A percentile compares a stretch with the other conserved stretches of the same genome.
phyloP scores from a whole-genome alignment of 805 yeast genomes.

The Zygoascus ofunaensis region DNA sequence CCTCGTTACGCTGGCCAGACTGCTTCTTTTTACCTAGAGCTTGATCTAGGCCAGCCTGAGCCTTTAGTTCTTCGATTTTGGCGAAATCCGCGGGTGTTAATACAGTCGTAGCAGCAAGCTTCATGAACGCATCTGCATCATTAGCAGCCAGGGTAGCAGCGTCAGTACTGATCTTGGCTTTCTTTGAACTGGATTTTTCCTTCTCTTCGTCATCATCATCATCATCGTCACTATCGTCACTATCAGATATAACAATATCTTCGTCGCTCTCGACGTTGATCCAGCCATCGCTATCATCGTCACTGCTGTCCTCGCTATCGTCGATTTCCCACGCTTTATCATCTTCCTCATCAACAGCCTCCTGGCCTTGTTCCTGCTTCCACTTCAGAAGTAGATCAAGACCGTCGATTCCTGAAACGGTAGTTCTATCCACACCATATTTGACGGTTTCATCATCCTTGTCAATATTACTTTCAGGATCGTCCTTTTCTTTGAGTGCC shows the following conservation, averaged over 20 bases:
- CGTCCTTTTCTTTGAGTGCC: conserved; percentile 52
- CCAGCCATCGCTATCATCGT: conserved; percentile 75
- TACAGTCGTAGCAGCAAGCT: conserved; percentile 63
- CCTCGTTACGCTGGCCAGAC: conserved; percentile 40
- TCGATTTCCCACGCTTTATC: conserved; percentile 51
- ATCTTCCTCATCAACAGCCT: conserved; percentile 51
- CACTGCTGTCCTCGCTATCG: conserved; percentile 40
- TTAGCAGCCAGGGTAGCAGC: conserved; percentile 27
- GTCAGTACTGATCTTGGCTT: conserved; percentile 15
- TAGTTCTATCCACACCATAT: conserved; percentile 65
- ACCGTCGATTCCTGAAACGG: conserved; percentile 76
- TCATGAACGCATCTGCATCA: conserved; percentile 34
- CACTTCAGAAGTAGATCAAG: conserved; percentile 82
- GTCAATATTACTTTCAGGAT: conserved; percentile 36
- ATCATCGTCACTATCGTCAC: conserved; percentile 33
- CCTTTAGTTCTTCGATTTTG: conserved; percentile 77
- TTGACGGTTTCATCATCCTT: conserved; percentile 21
- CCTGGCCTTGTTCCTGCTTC: conserved; percentile 54
- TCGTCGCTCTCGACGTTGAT: conserved; percentile 73
- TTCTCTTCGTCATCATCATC: conserved; percentile 32
- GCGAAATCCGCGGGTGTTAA: conserved; percentile 98
- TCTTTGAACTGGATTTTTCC: conserved; percentile 18
- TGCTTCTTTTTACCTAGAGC: conserved; percentile 37
- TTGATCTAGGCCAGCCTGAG: conserved; percentile 79
- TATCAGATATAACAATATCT: conserved; percentile 49